Evolutionary conservation across 805 yeast genomes (phyloP), one percentile per base, ranked within the genome.

Genomic region (Saturnispora zaruensis): DNA sequence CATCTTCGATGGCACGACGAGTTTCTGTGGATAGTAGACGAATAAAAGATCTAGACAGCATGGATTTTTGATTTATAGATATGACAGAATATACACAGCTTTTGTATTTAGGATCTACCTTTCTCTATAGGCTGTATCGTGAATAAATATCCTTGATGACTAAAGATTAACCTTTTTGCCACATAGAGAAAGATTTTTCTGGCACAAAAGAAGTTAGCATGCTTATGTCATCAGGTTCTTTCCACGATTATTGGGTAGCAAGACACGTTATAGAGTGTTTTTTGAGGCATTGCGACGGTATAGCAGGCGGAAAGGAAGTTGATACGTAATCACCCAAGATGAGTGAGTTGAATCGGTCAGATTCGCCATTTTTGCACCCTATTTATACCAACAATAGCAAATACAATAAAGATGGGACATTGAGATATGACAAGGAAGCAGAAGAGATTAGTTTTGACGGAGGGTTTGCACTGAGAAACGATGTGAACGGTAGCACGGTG

Each of bases 1-100:
- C 98, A 41, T 78, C 75, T 58, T 86, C 88, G 52, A 93, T 90
- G 44, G 98, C 97, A 23, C 76, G 72, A 57, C 77, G 79, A 53
- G 91, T 85, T 57, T 88, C 96, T 6, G 82, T 77, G 18, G 95
- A 84, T 53, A 93, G 62, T 48, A 74, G 77, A 52, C 68, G 59
- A 7, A 51, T 41, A 8, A 49, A 44, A 2, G 41, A 41, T 26
- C 45, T 47, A 21, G 45, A 21, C 5, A 47, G 28, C 50, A 47
- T 47, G 21, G 13, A 11, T 6, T 34, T 34, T 14, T 14, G 32
- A 28, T 28, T 2, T 8, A 28, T 28, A 5, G 32, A 28, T 8
- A 11, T 28, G 13, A 11, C 13, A 28, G 32, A 14, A 5, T 28
- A 28, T 28, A 4, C 13, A 28, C 9, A 8, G 32, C 13, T 25